Base-by-base conservation (phyloP, 148 eudicot species). In the Rheum nobile region DNA sequence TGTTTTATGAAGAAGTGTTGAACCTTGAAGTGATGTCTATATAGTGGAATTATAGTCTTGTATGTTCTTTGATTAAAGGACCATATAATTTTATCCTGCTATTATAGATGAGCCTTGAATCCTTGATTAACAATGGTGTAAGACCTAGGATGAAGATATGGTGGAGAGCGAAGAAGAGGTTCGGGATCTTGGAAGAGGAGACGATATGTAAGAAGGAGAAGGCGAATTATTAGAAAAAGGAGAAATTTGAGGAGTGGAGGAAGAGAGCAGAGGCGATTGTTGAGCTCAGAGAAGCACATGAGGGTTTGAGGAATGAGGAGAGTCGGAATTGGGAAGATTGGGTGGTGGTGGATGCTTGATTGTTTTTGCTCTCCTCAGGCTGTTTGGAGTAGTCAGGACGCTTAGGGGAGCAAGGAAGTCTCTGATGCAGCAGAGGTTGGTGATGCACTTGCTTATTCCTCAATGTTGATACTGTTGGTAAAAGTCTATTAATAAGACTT, bases 301-400 rank as follows among this genome's bases (percentile, higher is more conserved):
- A 92, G 54, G 92, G 87, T 59, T 68, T 81, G 71, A 85, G 76
- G 85, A 96, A 96, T 80, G 90, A 92, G 75, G 97, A 96, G 86
- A 82, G 73, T 69, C 84, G 96, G 77, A 79, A 80, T 81, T 96
- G 99, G 99, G 99, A 96, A 75, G 99, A 96, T 80, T 96, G 99
- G 99, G 76, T 96, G 77, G 86, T 88, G 32, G 63, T 29, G 16
- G 48, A 71, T 71, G 73, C n/a, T n/a, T n/a, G n/a, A n/a, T n/a
- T n/a, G n/a, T n/a, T n/a, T n/a, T n/a, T n/a, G n/a, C n/a, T n/a
- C n/a, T n/a, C n/a, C n/a, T n/a, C n/a, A n/a, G n/a, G n/a, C n/a
- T n/a, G n/a, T n/a, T n/a, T n/a, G n/a, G n/a, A n/a, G n/a, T n/a
- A n/a, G n/a, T n/a, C n/a, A n/a, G n/a, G n/a, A n/a, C n/a, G n/a